Percentiles rank a stretch among this genome's conserved stretches.
Evolutionary conservation across 2,329 filamentous ascomycete genomes (phyloP).

Genomic region (Herpotrichia juniperi): DNA sequence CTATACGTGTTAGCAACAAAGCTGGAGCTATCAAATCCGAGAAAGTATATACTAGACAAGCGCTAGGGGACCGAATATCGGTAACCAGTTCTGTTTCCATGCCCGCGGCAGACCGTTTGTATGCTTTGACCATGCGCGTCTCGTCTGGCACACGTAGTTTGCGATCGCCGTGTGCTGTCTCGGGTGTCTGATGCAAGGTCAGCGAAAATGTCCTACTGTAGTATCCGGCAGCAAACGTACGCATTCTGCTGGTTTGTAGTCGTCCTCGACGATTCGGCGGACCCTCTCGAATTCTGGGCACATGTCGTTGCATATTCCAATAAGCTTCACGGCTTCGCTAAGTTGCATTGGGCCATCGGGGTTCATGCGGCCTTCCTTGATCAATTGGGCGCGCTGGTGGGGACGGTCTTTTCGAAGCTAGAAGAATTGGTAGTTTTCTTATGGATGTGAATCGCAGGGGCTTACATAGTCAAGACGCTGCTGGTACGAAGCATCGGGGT

Average conservation of each 20-base stretch:
- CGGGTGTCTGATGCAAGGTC: constrained; percentile 26
- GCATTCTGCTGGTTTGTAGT: constrained; percentile 66
- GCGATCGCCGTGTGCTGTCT: constrained; percentile 38
- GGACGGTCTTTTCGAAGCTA: constrained; percentile 26
- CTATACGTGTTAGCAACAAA: constrained; percentile 18
- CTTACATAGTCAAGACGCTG: background rate
- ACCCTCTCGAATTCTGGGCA: constrained; percentile 69
- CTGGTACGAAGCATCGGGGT: background rate
- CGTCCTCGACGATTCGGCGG: constrained; percentile 66
- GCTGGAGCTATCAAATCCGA: constrained; percentile 1
- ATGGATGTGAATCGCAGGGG: background rate
- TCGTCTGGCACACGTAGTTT: constrained; percentile 52
- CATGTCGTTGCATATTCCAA: constrained; percentile 68
- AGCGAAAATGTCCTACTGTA: constrained; percentile 2
- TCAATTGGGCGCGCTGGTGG: constrained; percentile 57
- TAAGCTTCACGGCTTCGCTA: constrained; percentile 65
- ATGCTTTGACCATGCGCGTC: constrained; percentile 67
- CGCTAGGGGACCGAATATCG: constrained; percentile 64
- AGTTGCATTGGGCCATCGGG: constrained; percentile 65
- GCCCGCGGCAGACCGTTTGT: constrained; percentile 66
- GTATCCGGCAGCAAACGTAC: constrained; percentile 43
- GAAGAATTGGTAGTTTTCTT: background rate
- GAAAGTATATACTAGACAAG: constrained; percentile 48
- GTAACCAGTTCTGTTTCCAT: constrained; percentile 68
- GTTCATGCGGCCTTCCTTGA: constrained; percentile 46